Base-by-base conservation (phyloP, 2,329 filamentous ascomycete species). In the Fusarium sp. region DNA sequence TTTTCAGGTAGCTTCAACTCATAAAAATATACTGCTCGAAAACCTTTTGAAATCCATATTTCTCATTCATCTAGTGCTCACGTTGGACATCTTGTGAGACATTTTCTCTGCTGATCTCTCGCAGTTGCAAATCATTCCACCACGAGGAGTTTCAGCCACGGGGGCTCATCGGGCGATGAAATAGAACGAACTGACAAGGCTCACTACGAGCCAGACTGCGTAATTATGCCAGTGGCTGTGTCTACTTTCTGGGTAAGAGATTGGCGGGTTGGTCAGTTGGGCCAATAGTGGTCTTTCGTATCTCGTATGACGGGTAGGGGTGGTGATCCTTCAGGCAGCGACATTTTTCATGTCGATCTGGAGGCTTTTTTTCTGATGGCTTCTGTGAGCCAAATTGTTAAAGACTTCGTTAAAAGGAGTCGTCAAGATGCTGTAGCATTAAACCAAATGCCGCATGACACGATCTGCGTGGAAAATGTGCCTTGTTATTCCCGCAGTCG, bases 281-380 rank as follows among this genome's bases (percentile, higher is more conserved):
- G 45, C 45, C 45, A 50, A 50, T n/a, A 27, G 10, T 30, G 45
- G 9, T 30, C 22, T 30, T 50, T 27, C 22, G 22, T 50, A 17
- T 27, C 25, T 50, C 45, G 45, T 50, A 50, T 50, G 45, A 50
- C n/a, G 15, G 15, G 45, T 50, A 50, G 25, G 45, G 45, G 50
- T 56, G 17, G 27, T 32, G 11, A 56, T 56, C 50, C 30, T 56
- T 56, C 27, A 56, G 50, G 50, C 50, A 56, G 27, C 50, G 25
- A 56, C 27, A 30, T 50, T 50, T 50, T n/a, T 30, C 1, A 22
- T 6, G 43, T 25, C 17, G 45, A 50, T 30, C 25, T 50, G 12
- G 20, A 11, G 20, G 1, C 6, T 12, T 47, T 25, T 47, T 47
- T 30, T 12, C 32, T 27, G 20, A 12, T 17, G 15, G 50, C 20